These are phyloP conservation scores for Trichaptum fuscoviolaceum DNA, from an alignment of 768 basidiomycete species.

Conservation along the genomic window DNA sequence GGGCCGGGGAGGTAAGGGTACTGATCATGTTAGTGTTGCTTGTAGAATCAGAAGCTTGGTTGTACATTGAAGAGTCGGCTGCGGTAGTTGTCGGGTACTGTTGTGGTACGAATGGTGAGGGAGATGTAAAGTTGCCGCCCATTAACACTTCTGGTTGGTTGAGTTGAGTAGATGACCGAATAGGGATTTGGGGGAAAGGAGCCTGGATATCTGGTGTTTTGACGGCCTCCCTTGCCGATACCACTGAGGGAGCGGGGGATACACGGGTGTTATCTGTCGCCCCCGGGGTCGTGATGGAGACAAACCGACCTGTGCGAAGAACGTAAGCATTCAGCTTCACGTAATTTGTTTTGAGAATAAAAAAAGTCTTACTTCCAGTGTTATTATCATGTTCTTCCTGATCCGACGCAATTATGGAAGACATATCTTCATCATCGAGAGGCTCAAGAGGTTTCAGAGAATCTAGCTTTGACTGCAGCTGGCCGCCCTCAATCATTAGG, in stretches of 20 bases:
- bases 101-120: background rate
- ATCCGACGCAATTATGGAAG: background rate
- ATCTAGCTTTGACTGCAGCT: slow-evolving; percentile 30
- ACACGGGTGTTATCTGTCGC: slow-evolving; percentile 25
- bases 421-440: slow-evolving; percentile 33
- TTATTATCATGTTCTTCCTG: background rate
- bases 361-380: background rate
- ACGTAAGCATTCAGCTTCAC: slow-evolving; percentile 1
- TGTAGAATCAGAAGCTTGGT: background rate
- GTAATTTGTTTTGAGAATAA: background rate
- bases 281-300: slow-evolving; percentile 43
- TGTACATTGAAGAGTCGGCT: background rate
- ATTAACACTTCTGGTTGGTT: slow-evolving; percentile 25
- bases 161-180: slow-evolving; percentile 20
- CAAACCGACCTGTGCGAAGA: slow-evolving; percentile 31
- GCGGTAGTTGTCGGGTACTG: background rate
- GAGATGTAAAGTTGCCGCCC: slow-evolving; percentile 17
- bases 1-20: background rate
- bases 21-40: background rate
- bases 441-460: slow-evolving; percentile 28
- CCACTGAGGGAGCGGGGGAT: slow-evolving; percentile 6
- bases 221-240: background rate
- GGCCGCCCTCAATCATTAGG: slow-evolving; percentile 62
- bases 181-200: slow-evolving; percentile 18
- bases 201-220: slow-evolving; percentile 2